These are phyloP conservation scores for Cryptosporidium ubiquitum DNA, from an alignment of 169 alveolate species.

Conservation along the genomic window DNA sequence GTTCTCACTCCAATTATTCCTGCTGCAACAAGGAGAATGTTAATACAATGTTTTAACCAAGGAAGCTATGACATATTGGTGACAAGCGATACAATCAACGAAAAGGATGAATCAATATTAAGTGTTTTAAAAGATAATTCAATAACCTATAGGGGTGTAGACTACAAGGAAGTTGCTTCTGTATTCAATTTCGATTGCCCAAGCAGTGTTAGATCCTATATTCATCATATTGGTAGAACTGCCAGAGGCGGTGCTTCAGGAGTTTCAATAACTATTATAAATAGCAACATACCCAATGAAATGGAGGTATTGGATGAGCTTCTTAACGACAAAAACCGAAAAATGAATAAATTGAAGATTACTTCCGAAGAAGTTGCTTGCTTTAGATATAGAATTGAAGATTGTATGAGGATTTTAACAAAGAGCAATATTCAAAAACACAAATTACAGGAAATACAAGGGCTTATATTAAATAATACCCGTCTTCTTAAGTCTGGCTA, in stretches of 20 bases:
- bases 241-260: constrained; percentile 71
- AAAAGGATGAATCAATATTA: constrained; percentile 20
- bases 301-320: constrained; percentile 40
- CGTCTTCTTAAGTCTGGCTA: constrained; percentile 66
- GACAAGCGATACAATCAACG: constrained; percentile 36
- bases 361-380: constrained; percentile 67
- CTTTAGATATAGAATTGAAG: constrained; percentile 65
- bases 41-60: constrained; percentile 70
- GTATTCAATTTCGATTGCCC: constrained; percentile 70
- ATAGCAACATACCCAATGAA: constrained; percentile 56
- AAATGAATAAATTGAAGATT: constrained; percentile 39
- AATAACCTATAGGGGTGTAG: constrained; percentile 57
- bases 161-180: constrained; percentile 66
- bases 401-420: constrained; percentile 49
- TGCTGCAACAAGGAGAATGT: constrained; percentile 63
- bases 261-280: constrained; percentile 40
- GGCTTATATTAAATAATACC: constrained; percentile 40
- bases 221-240: constrained; percentile 70
- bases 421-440: constrained; percentile 53
- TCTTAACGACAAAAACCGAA: constrained; percentile 13
- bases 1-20: constrained; percentile 64
- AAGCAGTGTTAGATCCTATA: constrained; percentile 44
- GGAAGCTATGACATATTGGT: constrained; percentile 59
- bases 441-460: constrained; percentile 65
- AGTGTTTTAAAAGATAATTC: constrained; percentile 11